Evolutionary conservation across 2,329 filamentous ascomycete species (phyloP).

Genomic region (Chaetothyriales sp.): DNA sequence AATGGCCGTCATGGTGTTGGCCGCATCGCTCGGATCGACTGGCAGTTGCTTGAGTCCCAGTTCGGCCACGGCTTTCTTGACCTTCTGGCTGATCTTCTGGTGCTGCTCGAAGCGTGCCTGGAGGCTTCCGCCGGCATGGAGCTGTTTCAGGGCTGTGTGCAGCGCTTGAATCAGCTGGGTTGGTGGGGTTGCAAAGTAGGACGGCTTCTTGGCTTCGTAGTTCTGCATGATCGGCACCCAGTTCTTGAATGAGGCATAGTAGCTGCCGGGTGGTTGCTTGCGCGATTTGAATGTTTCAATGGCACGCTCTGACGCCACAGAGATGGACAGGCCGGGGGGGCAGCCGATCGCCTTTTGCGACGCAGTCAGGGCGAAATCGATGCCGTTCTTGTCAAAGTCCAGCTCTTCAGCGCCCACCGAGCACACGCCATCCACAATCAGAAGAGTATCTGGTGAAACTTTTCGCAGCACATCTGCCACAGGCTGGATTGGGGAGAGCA

Average conservation of each 20-base stretch:
- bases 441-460: conserved; percentile 77
- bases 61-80: conserved; percentile 69
- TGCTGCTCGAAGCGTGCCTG: conserved; percentile 73
- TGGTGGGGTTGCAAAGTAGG: conserved; percentile 93
- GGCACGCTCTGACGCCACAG: conserved; percentile 81
- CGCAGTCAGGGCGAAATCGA: conserved; percentile 86
- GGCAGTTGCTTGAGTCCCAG: conserved; percentile 82
- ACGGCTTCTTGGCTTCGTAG: conserved; percentile 94
- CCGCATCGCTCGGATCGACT: conserved; percentile 71
- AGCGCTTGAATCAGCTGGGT: conserved; percentile 88
- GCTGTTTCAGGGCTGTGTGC: conserved; percentile 74
- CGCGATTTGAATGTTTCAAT: conserved; percentile 66
- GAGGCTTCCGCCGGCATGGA: conserved; percentile 57
- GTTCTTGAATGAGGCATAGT: conserved; percentile 95
- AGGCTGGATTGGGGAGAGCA: conserved; percentile 76
- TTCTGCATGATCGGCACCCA: conserved; percentile 98
- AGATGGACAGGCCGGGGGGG: conserved; percentile 83
- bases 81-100: conserved; percentile 59
- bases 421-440: conserved; percentile 93
- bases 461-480: conserved; percentile 68
- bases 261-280: conserved; percentile 68
- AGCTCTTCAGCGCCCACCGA: conserved; percentile 94
- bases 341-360: conserved; percentile 95
- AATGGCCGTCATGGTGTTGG: conserved; percentile 95
- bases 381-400: conserved; percentile 82